These are phyloP conservation scores for Cornus florida DNA, from an alignment of 148 eudicot genomes.

Conservation along the genomic window DNA sequence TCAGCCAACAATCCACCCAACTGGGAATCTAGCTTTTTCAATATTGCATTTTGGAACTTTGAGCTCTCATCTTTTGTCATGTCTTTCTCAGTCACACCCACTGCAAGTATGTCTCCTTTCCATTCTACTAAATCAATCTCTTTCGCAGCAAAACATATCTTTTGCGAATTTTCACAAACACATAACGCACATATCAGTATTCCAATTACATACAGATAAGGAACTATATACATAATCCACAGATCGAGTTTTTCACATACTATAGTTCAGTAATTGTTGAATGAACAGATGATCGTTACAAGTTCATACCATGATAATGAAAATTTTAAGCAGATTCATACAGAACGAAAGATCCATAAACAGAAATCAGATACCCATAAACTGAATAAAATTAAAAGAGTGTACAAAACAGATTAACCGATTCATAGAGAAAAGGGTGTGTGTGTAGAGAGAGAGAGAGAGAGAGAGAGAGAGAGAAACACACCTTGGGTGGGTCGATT, in stretches of 20 bases:
- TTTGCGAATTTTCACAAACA: conserved; percentile 16
- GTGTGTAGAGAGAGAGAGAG: background rate
- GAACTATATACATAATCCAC: too few species aligned
- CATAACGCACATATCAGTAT: background rate
- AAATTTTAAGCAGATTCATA: background rate
- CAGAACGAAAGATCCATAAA: background rate
- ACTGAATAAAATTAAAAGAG: background rate
- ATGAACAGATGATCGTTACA: background rate
- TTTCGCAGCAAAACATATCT: conserved; percentile 82
- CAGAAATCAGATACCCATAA: background rate
- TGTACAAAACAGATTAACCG: background rate
- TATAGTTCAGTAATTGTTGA: background rate
- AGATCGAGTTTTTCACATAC: background rate
- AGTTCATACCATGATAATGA: background rate
- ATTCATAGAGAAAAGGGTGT: background rate
- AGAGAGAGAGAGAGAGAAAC: background rate
- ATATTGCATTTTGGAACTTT: conserved; percentile 61
- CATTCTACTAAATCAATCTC: conserved; percentile 80
- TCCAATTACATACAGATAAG: background rate
- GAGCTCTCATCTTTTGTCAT: conserved; percentile 62
- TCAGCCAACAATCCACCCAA: conserved; percentile 78
- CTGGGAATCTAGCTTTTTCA: conserved; percentile 63
- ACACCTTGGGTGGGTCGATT: conserved; percentile 65
- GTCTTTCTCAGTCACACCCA: conserved; percentile 91
- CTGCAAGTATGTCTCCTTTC: conserved; percentile 92